Evolutionary conservation across 139 green algal species (phyloP), one percentile per base, ranked within the genome.

Genomic region (Chlamydomonas asymmetrica): DNA sequence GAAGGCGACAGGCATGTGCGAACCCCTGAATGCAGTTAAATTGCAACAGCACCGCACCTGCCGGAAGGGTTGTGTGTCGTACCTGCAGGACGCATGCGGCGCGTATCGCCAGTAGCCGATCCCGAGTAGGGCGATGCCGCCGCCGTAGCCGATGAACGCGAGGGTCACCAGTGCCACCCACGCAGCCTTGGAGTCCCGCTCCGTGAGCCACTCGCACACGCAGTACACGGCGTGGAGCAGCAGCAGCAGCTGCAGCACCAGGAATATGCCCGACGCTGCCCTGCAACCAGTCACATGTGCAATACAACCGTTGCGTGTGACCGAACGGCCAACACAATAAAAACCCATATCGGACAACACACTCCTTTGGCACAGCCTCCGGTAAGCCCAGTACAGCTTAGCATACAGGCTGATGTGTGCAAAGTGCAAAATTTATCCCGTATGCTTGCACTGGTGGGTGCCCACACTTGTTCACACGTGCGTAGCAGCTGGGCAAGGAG

Each of bases 211-310:
- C 60, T 88, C 80, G 68, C 83, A 75, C 7, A 90, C 48, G 25
- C 68, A 48, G 52, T 96, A 97, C 9, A 92, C 57, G 31, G 90
- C 89, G 59, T 93, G 78, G n/a, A 97, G 82, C 23, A 97, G 69
- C 41, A 95, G 86, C 6, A 97, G 48, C 34, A 95, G 77, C 67
- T 94, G 91, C 31, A 97, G 71, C 0, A 97, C 63, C 0, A 97
- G 89, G 80, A 93, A 97, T 31, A 95, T 25, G 29, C 83, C 88
- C 0, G 84, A 84, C 73, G 1, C 90, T 69, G 27, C n/a, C n/a
- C n/a, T n/a, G n/a, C n/a, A n/a, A n/a, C n/a, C 65, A 0, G 90
- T 88, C 25, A 89, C 63, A 67, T 91, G 79, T 37, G 63, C 57
- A 43, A 73, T 64, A 32, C 73, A 32, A 22, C 25, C 40, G 60